phyloP scores from a whole-genome alignment of 805 yeast genomes.

The Candida nitratophila region DNA sequence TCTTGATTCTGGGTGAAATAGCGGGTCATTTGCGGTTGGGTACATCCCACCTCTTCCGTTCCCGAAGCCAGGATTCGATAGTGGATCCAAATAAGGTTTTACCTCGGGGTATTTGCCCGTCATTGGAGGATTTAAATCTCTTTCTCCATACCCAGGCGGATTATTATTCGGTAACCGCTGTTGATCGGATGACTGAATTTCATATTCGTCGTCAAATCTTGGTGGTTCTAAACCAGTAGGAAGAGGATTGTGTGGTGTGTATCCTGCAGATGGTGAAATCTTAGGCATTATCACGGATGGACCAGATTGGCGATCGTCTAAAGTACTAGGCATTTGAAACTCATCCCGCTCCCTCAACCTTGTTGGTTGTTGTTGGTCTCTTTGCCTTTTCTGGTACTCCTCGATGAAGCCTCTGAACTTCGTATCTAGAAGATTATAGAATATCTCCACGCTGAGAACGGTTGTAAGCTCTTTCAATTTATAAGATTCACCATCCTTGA shows the following conservation, averaged over 20 bases:
- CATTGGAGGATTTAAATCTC: constrained; percentile 39
- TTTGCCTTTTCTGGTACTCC: too few relatives aligned
- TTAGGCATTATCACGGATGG: background rate
- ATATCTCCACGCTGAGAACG: too few relatives aligned
- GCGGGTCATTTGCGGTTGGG: constrained; percentile 44
- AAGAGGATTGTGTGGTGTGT: constrained; percentile 4
- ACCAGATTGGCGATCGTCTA: too few relatives aligned
- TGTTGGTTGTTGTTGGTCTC: too few relatives aligned
- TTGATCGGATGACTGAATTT: constrained; percentile 18
- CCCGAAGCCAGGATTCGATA: constrained; percentile 1
- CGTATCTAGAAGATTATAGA: too few relatives aligned
- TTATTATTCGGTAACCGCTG: constrained; percentile 13
- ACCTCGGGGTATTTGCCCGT: constrained; percentile 33
- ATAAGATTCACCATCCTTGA: too few relatives aligned
- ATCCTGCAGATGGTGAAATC: background rate
- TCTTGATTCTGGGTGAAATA: constrained; percentile 26
- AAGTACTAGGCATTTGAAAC: too few relatives aligned
- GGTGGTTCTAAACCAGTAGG: constrained; percentile 34
- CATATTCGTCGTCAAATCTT: constrained; percentile 46
- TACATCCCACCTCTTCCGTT: constrained; percentile 44
- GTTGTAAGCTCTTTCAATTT: too few relatives aligned
- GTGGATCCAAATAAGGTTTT: constrained; percentile 38
- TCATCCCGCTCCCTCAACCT: too few relatives aligned
- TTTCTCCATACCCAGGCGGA: constrained; percentile 34
- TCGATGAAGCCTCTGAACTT: too few relatives aligned